Evolutionary conservation across 2,329 filamentous ascomycete genomes (phyloP).

Genomic region (Epichloe glyceriae): DNA sequence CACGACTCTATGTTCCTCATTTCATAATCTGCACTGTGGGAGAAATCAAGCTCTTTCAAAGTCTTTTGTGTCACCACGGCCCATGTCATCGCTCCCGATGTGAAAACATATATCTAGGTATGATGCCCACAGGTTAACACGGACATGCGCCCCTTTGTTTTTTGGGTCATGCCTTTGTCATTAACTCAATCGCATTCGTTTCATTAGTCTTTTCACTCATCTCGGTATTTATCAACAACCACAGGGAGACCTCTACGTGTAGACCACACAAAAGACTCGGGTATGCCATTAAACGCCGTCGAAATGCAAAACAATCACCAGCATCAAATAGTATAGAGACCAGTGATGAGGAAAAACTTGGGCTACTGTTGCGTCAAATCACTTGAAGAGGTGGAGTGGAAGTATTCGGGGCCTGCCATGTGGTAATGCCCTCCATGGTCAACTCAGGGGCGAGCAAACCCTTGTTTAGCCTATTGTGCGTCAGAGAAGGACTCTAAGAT

Average conservation of each 20-base stretch:
- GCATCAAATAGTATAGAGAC: neutral
- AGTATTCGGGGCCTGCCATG: neutral
- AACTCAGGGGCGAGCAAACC: constrained; percentile 17
- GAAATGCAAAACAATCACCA: constrained; percentile 16
- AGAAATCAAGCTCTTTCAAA: too few relatives aligned
- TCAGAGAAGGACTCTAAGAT: neutral
- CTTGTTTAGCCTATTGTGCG: constrained; percentile 15
- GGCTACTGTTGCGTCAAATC: neutral
- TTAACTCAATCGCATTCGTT: constrained; percentile 2
- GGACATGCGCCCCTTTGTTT: neutral
- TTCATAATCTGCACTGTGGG: too few relatives aligned
- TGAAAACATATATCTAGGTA: too few relatives aligned
- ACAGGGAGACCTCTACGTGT: neutral
- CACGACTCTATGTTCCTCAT: too few relatives aligned
- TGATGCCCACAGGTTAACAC: too few relatives aligned
- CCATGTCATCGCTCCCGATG: too few relatives aligned
- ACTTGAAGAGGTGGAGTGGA: neutral
- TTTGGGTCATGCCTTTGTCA: neutral
- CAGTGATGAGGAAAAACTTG: neutral
- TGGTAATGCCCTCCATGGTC: neutral
- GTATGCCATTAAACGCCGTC: constrained; percentile 22
- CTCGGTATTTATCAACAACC: neutral
- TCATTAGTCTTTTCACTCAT: constrained; percentile 1
- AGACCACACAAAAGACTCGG: constrained; percentile 11
- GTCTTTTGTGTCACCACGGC: too few relatives aligned